Percentiles rank a stretch among this genome's conserved stretches.
Conservation (phyloP, 1,284 basidiomycete genomes). For the Stygiomarasmius scandens region DNA sequence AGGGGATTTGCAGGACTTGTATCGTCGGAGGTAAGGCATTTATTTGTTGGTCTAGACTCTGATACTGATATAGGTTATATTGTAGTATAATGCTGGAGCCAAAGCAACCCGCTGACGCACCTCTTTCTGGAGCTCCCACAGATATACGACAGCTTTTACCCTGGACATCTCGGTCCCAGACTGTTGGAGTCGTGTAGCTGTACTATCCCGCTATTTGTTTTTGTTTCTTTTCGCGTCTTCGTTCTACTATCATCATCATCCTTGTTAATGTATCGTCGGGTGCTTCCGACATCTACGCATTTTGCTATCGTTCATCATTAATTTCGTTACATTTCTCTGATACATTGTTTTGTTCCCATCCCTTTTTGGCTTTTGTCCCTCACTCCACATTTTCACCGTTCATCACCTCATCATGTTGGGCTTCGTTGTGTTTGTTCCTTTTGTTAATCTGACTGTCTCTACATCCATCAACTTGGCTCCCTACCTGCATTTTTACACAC, state of each 20-base stretch:
- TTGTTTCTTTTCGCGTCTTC: neutral
- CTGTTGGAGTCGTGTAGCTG: conserved; percentile 10
- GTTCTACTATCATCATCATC: neutral
- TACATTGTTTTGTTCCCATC: neutral
- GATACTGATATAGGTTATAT: conserved; percentile 13
- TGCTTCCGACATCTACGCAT: too few species aligned
- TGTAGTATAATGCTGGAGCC: conserved; percentile 77
- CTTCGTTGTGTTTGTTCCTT: neutral
- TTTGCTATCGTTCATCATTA: too few species aligned
- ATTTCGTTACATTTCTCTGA: too few species aligned
- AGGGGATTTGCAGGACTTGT: conserved; percentile 79
- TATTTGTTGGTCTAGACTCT: neutral
- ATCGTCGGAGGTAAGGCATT: conserved; percentile 74
- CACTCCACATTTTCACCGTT: neutral
- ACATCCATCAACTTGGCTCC: neutral
- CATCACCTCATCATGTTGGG: neutral
- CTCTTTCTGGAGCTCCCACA: conserved; percentile 58
- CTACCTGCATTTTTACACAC: neutral
- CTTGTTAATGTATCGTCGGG: too few species aligned
- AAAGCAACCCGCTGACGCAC: conserved; percentile 71
- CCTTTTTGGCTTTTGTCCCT: neutral
- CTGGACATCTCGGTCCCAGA: conserved; percentile 65
- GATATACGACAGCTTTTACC: conserved; percentile 76
- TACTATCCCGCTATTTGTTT: too few species aligned
- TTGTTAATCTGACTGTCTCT: neutral